Conservation (phyloP, 352 stramenopile species). For the Globisporangium emineosum region DNA sequence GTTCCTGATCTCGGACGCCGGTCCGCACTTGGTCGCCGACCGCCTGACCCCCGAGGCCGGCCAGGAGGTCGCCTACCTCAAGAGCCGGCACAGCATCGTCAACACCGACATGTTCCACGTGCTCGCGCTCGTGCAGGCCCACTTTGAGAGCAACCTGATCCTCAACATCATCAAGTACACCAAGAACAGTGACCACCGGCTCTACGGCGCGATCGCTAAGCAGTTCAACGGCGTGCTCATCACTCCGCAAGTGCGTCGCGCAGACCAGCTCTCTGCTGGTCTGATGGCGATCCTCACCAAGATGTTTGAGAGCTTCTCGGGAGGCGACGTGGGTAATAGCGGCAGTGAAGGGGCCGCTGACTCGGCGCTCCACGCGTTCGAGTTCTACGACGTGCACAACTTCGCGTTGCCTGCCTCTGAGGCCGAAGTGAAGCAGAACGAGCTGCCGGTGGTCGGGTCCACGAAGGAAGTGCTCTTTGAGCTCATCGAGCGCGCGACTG, state of each 20-base stretch:
- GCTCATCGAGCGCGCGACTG: conserved; percentile 53
- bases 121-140: conserved; percentile 37
- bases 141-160: conserved; percentile 55
- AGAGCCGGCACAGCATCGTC: conserved; percentile 36
- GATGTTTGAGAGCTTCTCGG: conserved; percentile 34
- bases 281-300: conserved; percentile 54
- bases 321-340: neutral
- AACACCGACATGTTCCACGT: conserved; percentile 60
- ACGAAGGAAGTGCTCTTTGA: conserved; percentile 53
- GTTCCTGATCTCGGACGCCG: conserved; percentile 69
- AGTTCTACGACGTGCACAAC: conserved; percentile 48
- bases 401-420: conserved; percentile 32
- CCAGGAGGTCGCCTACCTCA: conserved; percentile 42
- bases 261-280: conserved; percentile 32
- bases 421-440: conserved; percentile 27
- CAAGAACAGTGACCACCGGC: conserved; percentile 41
- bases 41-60: conserved; percentile 18
- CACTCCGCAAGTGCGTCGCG: conserved; percentile 34
- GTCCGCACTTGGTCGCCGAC: conserved; percentile 44
- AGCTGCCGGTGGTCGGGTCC: conserved; percentile 29
- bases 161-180: conserved; percentile 64
- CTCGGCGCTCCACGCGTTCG: conserved; percentile 36
- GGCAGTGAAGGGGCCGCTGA: neutral
- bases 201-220: conserved; percentile 58
- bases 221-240: conserved; percentile 60